Base-by-base conservation (phyloP, 208 protist species). In the Wallacemonas sp. region DNA sequence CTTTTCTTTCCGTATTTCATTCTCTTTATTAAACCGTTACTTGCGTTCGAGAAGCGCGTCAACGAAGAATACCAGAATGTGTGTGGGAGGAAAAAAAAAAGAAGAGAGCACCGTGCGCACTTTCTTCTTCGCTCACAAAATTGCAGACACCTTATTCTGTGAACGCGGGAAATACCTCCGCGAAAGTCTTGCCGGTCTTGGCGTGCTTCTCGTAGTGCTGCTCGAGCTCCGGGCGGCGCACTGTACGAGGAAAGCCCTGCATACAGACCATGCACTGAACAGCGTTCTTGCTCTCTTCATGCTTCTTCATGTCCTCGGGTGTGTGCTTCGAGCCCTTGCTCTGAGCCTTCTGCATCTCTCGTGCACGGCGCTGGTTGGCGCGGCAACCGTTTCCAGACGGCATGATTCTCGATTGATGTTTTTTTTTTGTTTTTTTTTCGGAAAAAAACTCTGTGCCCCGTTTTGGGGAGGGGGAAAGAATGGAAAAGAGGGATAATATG, bases 351-450 rank as follows among this genome's bases (percentile, higher is more conserved):
- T 79, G 72, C 73, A 77, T 68, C 44, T 87, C 73, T 31, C 82
- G 74, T 55, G 85, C 87, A 46, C 87, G 82, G 38, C 76, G 74
- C 59, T 89, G 79, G 72, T 89, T 84, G 16, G 79, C 78, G 42
- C 82, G 78, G 55, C 81, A 87, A 4, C 80, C 87, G 61, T 93
- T 93, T 45, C 87, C 87, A 76, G 86, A 92, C 22, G 86, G 82
- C 86, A 89, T 89, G 4, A 10, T 57, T 67, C 20, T 67, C 5
- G 18, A 57, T 67, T 67, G 5, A 25, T 39, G 61, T 54, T n/a
- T 29, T 65, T 50, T n/a, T 48, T 48, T 3, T 20, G 44, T 48
- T 5, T 25, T 5, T 48, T 5, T 23, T 48, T 7, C 20, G 11
- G 4, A 7, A 5, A 5, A 48, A 48, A 3, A 28, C 33, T 61